Base-by-base conservation (phyloP, 345 rosid species). In the Camelina neglecta region DNA sequence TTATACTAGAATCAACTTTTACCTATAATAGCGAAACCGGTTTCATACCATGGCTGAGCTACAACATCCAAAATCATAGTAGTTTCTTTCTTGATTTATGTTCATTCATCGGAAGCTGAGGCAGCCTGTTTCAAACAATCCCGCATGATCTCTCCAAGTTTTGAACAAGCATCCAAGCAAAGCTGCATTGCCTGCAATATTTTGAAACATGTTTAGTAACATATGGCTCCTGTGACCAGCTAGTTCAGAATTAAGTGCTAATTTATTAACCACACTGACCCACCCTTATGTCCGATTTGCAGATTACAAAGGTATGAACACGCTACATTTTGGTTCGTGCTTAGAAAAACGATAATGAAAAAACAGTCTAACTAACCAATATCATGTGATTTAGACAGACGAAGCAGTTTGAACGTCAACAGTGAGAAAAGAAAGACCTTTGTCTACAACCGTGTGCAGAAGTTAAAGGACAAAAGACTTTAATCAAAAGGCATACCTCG, bases 101-200 rank as follows among this genome's bases (percentile, higher is more conserved):
- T 65, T 82, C 83, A 87, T 63, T 83, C 88, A 16, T 83, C 76
- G 11, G 85, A 73, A 47, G 84, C 83, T 16, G 87, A 83, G 15
- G 89, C 91, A 47, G 92, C 74, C 41, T 89, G 91, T 81, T 90
- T 88, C 79, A 94, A 79, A 75, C 96, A 90, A 65, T 85, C 85
- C 50, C 97, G 84, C 98, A 94, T 90, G 74, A 94, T 82, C 66
- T 82, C 82, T 50, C 88, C 89, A 29, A 94, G 97, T 82, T 92
- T 89, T 2, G 85, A 73, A 81, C 92, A 86, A 24, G 97, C 98
- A 47, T 90, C 98, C 9, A 92, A 88, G 81, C 92, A 87, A 44
- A 94, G 93, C 85, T 92, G 89, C 98, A 89, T 89, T 65, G 90
- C 96, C 98, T 93, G 88, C 67, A 66, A 72, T 49, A n/a, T 70